Evolutionary conservation across 208 protist genomes (phyloP), one percentile per base, ranked within the genome.

Genomic region (Novymonas esmeraldas): DNA sequence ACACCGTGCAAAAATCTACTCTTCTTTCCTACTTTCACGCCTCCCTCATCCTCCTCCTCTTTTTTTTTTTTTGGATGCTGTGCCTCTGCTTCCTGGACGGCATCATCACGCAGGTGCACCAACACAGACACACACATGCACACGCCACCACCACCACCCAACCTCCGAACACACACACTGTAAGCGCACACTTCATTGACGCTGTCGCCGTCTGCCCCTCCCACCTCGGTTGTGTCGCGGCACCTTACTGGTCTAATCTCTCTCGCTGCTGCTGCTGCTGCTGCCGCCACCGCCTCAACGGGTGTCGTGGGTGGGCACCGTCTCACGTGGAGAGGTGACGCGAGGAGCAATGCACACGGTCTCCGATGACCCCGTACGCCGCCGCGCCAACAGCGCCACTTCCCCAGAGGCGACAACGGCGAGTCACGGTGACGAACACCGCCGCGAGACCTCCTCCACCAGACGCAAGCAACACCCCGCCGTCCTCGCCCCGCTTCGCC

Each of bases 321-420:
- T n/a, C n/a, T n/a, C n/a, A n/a, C 36, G 36, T 11, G 11, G 11
- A 41, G 36, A 5, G 36, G 7, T 11, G 36, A 41, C 7, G 5
- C 5, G 11, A 50, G 45, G 4, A 22, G 39, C n/a, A 56, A 69
- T 69, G 62, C 31, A 64, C 29, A 28, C 50, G 5, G 16, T 34
- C 5, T 39, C 50, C 20, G 61, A 33, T 24, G 54, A 69, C 24
- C 46, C 31, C 10, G 22, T 68, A 42, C 70, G 70, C 38, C 60
- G 70, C 20, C 70, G 70, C 22, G 57, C 55, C 61, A 57, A 22
- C 39, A 64, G 70, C 31, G 41, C 41, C 3, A 48, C 24, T 24
- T 33, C 56, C 9, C 29, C n/a, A 14, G 16, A n/a, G 16, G 18
- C 24, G 31, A 36, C 39, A 24, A 10, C 18, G 18, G 60, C 50